phyloP scores from a whole-genome alignment of 1,284 basidiomycete species.

The Xerocomus minutiporus region DNA sequence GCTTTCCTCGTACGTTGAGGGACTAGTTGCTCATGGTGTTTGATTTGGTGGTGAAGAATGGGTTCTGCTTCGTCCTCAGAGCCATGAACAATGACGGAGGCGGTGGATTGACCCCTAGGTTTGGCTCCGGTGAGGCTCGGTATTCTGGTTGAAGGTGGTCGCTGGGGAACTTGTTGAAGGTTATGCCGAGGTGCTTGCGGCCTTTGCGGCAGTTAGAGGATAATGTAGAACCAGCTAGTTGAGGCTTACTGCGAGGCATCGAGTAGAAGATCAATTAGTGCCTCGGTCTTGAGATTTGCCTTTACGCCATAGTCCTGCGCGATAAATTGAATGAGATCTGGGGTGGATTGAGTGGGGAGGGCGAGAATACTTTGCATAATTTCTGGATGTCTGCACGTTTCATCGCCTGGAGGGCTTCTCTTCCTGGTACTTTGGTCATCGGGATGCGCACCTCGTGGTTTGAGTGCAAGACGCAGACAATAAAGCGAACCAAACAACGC shows the following conservation, averaged over 20 bases:
- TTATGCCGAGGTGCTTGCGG: conserved; percentile 27
- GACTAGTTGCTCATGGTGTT: conserved; percentile 26
- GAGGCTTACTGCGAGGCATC: conserved; percentile 45
- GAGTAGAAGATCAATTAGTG: conserved; percentile 67
- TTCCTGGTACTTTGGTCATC: conserved; percentile 51
- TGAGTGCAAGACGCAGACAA: conserved; percentile 35
- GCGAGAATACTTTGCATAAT: conserved; percentile 60
- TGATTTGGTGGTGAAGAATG: conserved; percentile 15
- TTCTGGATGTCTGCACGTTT: conserved; percentile 68
- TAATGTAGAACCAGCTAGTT: neutral
- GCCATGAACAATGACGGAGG: conserved; percentile 48
- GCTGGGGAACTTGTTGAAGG: conserved; percentile 32
- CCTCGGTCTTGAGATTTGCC: conserved; percentile 74
- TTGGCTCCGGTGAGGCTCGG: conserved; percentile 36
- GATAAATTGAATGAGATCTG: conserved; percentile 23
- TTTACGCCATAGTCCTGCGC: conserved; percentile 67
- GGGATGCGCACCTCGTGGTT: conserved; percentile 37
- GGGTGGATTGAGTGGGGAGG: conserved; percentile 9
- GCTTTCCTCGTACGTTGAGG: conserved; percentile 57
- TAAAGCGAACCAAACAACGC: conserved; percentile 49
- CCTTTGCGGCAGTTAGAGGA: conserved; percentile 17
- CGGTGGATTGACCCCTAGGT: conserved; percentile 36
- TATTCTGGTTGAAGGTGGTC: conserved; percentile 42
- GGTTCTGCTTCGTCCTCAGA: conserved; percentile 47
- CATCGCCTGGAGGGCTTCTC: conserved; percentile 56